Evolutionary conservation across 1,284 basidiomycete species (phyloP), one percentile per base, ranked within the genome.

Genomic region (Thelephora terrestris): DNA sequence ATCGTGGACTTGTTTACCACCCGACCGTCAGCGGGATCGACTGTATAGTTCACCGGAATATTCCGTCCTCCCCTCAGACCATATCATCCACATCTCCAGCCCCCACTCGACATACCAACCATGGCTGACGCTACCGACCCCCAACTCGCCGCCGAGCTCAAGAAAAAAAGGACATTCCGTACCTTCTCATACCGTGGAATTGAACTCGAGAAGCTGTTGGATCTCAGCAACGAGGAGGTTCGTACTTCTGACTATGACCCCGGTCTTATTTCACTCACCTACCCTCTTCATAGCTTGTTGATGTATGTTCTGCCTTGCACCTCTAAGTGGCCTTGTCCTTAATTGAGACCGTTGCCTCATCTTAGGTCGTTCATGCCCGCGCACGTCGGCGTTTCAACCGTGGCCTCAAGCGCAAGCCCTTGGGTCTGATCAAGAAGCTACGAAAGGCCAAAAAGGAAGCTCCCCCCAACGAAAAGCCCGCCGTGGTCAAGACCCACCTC

Each of bases 391-490:
- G 94, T 71, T 99, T 99, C 86, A 88, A 93, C 72, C 91, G 96
- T 61, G 96, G 96, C 62, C 85, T 99, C 61, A 99, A 98, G 79
- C 90, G 94, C 74, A 86, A 87, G 70, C 95, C 96, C 47, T 89
- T 99, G 87, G 92, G 92, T 58, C 83, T 99, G 62, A 98, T 99
- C 71, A 99, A 99, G 82, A 98, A 99, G 74, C 80, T 99, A 59
- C 90, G 96, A 70, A 97, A 96, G 74, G 91, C 96, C 56, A 99
- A 99, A 85, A 97, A 95, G 77, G 94, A 98, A 72, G 91, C 93
- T 40, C 89, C 80, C 53, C 90, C 95, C 62, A 97, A 97, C 74
- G 91, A 98, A 76, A 99, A 99, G 79, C 96, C 96, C 55, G 80
- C 90, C 49, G 89, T 93, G 59, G 93, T 99, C 67, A 99, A 98